Evolutionary conservation across 2,329 filamentous ascomycete species (phyloP), one percentile per base, ranked within the genome.

Genomic region (Fonsecaea multimorphosa): DNA sequence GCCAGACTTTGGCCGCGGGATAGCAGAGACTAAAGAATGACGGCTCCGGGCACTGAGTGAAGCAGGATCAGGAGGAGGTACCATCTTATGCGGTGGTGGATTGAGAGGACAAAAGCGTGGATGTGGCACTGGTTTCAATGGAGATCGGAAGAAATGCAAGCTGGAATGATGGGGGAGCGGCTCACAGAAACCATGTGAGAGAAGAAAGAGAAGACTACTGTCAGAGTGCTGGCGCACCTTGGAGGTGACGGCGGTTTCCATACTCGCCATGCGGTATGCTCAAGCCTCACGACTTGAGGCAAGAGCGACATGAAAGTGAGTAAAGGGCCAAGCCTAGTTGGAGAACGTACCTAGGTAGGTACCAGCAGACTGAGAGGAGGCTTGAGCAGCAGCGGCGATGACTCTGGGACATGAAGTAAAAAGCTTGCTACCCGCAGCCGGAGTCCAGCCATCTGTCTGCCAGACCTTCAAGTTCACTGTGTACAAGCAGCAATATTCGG

Each of bases 1-100:
- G 19, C 64, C 64, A 27, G 67, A 56, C 36, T 56, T 51, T n/a
- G 67, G 64, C 53, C 58, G 52, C 19, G 64, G 67, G 44, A 66
- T 69, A 14, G 63, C 64, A 44, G 66, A 68, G 19, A 66, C 19
- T 8, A 55, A 66, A 27, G 61, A 66, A 9, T 61, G 64, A 40
- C 64, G 53, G 46, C 64, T 64, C 40, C 22, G 57, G 16, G 62
- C 66, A 40, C 62, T 65, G 55, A 68, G 54, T 22, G 44, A 59
- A 24, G 53, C 46, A 49, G 56, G 38, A 36, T 68, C 59, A 24
- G 52, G 22, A 12, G 46, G 16, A 29, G 51, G 32, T 31, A 51
- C 52, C 27, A 40, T 63, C 27, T 32, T 56, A 31, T 14, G 40
- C 34, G 24, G 55, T 57, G 29, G 49, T 22, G 32, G 36, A 19